phyloP scores from a whole-genome alignment of 2,329 filamentous ascomycete species.

The Beauveria caledonica region DNA sequence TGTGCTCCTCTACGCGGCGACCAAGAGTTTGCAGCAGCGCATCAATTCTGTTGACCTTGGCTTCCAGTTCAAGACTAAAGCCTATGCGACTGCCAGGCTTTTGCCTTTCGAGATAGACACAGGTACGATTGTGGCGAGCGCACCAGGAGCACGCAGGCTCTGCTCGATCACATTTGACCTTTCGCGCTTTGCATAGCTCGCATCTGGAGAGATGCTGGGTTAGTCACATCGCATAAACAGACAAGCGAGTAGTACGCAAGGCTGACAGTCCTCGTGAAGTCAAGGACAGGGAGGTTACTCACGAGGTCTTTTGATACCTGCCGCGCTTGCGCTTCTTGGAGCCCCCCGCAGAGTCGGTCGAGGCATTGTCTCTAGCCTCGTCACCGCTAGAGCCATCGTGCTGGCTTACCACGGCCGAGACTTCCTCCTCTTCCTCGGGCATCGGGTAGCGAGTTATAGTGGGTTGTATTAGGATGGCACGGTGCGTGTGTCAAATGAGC shows the following conservation, averaged over 20 bases:
- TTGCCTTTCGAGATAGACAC: constrained; percentile 63
- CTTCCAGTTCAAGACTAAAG: constrained; percentile 52
- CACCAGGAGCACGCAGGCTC: constrained; percentile 64
- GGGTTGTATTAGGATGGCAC: neutral
- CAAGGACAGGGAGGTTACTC: constrained; percentile 15
- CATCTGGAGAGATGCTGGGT: constrained; percentile 22
- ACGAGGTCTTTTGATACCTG: constrained; percentile 36
- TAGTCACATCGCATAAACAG: neutral
- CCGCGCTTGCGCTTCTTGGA: constrained; percentile 31
- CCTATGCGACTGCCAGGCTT: constrained; percentile 58
- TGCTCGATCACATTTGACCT: constrained; percentile 42
- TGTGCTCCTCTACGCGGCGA: constrained; percentile 34
- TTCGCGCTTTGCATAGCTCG: constrained; percentile 37
- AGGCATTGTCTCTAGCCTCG: constrained; percentile 26
- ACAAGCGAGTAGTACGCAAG: neutral
- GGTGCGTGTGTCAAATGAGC: constrained; percentile 4
- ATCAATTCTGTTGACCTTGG: constrained; percentile 46
- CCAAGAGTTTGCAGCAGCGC: constrained; percentile 34
- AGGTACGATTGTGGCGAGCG: constrained; percentile 55
- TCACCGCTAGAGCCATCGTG: constrained; percentile 28
- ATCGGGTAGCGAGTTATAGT: constrained; percentile 13
- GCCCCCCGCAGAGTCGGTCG: constrained; percentile 17
- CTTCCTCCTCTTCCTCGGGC: constrained; percentile 10
- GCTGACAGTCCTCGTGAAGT: neutral
- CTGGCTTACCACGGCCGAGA: constrained; percentile 2